A percentile compares a stretch with the other conserved stretches of the same genome.
Evolutionary conservation across 2,329 filamentous ascomycete species (phyloP).

Genomic region (Basipetospora chlamydospora): DNA sequence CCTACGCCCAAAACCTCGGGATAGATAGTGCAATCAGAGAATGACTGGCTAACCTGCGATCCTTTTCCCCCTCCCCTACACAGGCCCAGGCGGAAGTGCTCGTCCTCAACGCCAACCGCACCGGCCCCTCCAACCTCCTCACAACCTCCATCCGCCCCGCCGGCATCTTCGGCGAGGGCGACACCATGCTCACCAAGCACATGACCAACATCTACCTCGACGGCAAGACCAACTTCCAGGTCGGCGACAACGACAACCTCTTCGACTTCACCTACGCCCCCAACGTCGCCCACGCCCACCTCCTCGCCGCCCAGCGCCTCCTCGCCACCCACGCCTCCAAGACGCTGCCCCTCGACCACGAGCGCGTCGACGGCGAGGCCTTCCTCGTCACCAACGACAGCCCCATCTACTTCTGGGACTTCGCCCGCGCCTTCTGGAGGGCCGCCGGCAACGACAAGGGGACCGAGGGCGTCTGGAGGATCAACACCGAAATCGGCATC

Average conservation of each 20-base stretch:
- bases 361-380: constrained; percentile 68
- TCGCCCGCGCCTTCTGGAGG: constrained; percentile 64
- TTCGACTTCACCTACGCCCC: constrained; percentile 53
- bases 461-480: constrained; percentile 37
- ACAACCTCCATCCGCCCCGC: constrained; percentile 75
- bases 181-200: constrained; percentile 59
- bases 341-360: constrained; percentile 53
- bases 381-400: constrained; percentile 86
- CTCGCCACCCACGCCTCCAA: constrained; percentile 39
- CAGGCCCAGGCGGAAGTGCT: constrained; percentile 66
- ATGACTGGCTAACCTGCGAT: too few relatives aligned
- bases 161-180: constrained; percentile 83
- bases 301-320: constrained; percentile 64
- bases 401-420: constrained; percentile 85
- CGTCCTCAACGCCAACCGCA: constrained; percentile 62
- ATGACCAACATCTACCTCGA: constrained; percentile 58
- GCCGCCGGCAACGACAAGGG: constrained; percentile 38
- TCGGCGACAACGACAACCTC: constrained; percentile 54
- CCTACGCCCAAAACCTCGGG: too few relatives aligned
- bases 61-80: background rate
- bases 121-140: constrained; percentile 42
- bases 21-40: too few relatives aligned
- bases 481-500: constrained; percentile 37
- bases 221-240: constrained; percentile 60
- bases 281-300: constrained; percentile 60